phyloP scores from a whole-genome alignment of 345 rosid species.

The thale cress (Arabidopsis thaliana) region DNA sequence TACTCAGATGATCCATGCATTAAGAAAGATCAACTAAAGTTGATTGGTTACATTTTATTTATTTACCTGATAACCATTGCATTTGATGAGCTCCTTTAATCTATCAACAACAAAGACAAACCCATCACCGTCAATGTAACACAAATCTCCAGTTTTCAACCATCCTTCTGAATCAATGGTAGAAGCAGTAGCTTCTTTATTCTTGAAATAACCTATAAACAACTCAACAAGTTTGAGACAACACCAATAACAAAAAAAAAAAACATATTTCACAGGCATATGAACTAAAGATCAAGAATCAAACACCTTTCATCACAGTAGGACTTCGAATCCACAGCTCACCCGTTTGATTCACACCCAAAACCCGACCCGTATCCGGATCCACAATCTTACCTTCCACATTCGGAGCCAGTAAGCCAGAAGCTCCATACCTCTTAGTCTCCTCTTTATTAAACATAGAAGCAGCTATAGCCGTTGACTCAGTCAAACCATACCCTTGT shows the following conservation, averaged over 20 bases:
- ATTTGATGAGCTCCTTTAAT: conserved; percentile 89
- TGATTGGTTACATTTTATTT: neutral
- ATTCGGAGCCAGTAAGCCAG: conserved; percentile 67
- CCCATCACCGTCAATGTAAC: conserved; percentile 83
- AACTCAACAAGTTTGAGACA: conserved; percentile 7
- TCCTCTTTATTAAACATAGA: conserved; percentile 69
- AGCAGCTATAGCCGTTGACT: conserved; percentile 65
- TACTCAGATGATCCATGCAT: conserved; percentile 8
- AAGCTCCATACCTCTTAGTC: conserved; percentile 65
- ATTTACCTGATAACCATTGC: conserved; percentile 89
- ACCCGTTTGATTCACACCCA: conserved; percentile 62
- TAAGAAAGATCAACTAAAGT: neutral
- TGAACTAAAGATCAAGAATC: conserved; percentile 7
- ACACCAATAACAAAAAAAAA: neutral
- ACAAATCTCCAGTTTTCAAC: conserved; percentile 90
- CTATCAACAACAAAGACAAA: conserved; percentile 84
- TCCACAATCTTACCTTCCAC: conserved; percentile 78
- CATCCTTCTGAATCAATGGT: conserved; percentile 83
- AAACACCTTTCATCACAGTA: conserved; percentile 45
- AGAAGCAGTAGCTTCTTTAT: conserved; percentile 70
- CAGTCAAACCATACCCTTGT: conserved; percentile 87
- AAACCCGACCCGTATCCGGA: conserved; percentile 58
- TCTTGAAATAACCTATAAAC: conserved; percentile 70
- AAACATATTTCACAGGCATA: neutral
- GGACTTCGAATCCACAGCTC: conserved; percentile 72